Evolutionary conservation across 2,329 filamentous ascomycete genomes (phyloP), one percentile per base, ranked within the genome.

Genomic region (Phoma sp.): DNA sequence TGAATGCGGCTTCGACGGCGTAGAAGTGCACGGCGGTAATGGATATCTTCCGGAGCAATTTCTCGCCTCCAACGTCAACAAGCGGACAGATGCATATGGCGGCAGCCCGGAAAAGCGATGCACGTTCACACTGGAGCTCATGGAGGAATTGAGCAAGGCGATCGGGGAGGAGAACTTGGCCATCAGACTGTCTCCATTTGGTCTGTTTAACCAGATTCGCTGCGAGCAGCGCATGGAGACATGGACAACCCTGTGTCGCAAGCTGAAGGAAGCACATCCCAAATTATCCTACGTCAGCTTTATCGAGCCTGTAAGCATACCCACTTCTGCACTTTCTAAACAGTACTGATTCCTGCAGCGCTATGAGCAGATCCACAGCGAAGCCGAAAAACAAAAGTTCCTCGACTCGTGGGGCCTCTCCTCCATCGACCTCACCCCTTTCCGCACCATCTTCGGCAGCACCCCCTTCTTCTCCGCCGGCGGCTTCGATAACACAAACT

Each of bases 391-490:
- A 61, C 77, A 82, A 25, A 65, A 70, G 27, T 80, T 82, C 60
- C 72, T 84, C 4, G 51, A 70, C 24, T 78, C 76, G 5, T 83
- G 80, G 80, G 78, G 77, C 2, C 66, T 83, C 5, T 44, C 48
- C 6, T 66, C 77, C 3, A 75, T 82, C 18, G 76, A 79, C 38
- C 72, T 84, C 1, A 74, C 75, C 7, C 51, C 71, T 2, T 83
- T 84, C 62, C 77, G 81, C 6, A 48, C 76, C 4, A 84, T 85
- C 55, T 82, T 83, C 54, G 77, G 76, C 2, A 63, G 71, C 6
- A 83, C 81, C 0, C 82, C 82, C 0, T 82, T 85, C 68, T 79
- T 85, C 57, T 79, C 82, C 0, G 82, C 79, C 0, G 82, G 83
- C 4, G 83, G 82, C 0, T 85, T 79, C 67, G 72, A 82, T 45